Percentiles rank a stretch among this genome's conserved stretches.
Evolutionary conservation across 2,329 filamentous ascomycete species (phyloP).

Genomic region (Penicillium sp.): DNA sequence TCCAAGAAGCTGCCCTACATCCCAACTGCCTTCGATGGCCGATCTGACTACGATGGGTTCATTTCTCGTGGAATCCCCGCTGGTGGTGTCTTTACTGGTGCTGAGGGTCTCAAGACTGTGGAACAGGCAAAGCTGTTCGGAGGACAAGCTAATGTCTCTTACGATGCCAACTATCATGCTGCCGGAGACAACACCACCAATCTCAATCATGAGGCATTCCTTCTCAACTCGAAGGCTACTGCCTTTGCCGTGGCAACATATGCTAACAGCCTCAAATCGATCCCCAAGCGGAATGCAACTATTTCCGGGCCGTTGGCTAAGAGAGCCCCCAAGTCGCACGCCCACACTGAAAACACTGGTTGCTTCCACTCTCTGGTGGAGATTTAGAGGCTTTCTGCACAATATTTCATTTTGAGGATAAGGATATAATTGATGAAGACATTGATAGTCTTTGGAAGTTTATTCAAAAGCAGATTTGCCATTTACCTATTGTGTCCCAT

Average conservation of each 20-base stretch:
- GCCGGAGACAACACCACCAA: constrained; percentile 57
- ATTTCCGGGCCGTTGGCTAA: not conserved
- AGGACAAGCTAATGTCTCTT: constrained; percentile 63
- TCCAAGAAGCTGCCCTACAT: constrained; percentile 65
- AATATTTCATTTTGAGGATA: too few relatives aligned
- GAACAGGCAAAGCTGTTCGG: constrained; percentile 69
- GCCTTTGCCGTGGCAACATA: constrained; percentile 33
- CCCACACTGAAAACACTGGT: constrained; percentile 20
- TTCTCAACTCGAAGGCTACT: constrained; percentile 29
- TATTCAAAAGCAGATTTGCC: too few relatives aligned
- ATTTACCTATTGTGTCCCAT: too few relatives aligned
- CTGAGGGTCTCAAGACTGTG: constrained; percentile 73
- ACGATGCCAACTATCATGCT: constrained; percentile 60
- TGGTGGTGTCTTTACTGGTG: constrained; percentile 76
- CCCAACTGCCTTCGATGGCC: constrained; percentile 74
- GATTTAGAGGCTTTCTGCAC: not conserved
- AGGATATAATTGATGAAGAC: too few relatives aligned
- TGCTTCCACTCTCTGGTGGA: constrained; percentile 26
- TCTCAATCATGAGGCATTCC: constrained; percentile 44
- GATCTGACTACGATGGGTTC: constrained; percentile 79
- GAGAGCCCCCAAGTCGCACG: constrained; percentile 10
- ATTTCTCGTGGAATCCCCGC: constrained; percentile 71
- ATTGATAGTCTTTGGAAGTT: too few relatives aligned
- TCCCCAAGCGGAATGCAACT: constrained; percentile 18
- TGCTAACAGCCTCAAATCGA: constrained; percentile 23